These are phyloP conservation scores for Tetracladium maxilliforme DNA, from an alignment of 2,329 filamentous ascomycete species.

Conservation along the genomic window DNA sequence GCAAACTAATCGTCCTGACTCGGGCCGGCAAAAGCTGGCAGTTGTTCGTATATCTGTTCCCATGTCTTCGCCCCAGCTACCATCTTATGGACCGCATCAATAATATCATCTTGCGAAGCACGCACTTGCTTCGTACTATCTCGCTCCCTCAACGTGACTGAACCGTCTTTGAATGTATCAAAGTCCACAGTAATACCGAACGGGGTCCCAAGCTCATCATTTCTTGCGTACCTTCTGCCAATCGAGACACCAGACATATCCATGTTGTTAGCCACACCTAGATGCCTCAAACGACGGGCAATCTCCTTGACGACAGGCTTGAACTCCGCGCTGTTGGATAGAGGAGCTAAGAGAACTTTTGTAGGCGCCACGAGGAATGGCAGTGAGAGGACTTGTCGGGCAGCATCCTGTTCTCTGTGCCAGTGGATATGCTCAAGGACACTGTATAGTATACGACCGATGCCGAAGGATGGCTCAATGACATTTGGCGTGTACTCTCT, in stretches of 20 bases:
- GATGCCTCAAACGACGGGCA: slow-evolving; percentile 35
- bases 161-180: slow-evolving; percentile 48
- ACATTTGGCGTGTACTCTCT: slow-evolving; percentile 53
- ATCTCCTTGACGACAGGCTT: slow-evolving; percentile 37
- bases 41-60: slow-evolving; percentile 38
- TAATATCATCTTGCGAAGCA: slow-evolving; percentile 43
- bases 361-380: slow-evolving; percentile 46
- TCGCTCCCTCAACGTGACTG: slow-evolving; percentile 47
- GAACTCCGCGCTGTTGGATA: slow-evolving; percentile 44
- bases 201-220: slow-evolving; percentile 53
- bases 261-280: slow-evolving; percentile 41
- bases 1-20: background rate
- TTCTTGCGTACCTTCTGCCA: slow-evolving; percentile 50
- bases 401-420: slow-evolving; percentile 44
- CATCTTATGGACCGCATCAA: slow-evolving; percentile 40
- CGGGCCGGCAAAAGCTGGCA: slow-evolving; percentile 46
- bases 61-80: slow-evolving; percentile 46
- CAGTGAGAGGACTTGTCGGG: slow-evolving; percentile 48
- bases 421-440: slow-evolving; percentile 53
- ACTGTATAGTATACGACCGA: slow-evolving; percentile 50
- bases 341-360: slow-evolving; percentile 49
- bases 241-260: slow-evolving; percentile 50
- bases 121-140: slow-evolving; percentile 52
- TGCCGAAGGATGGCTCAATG: slow-evolving; percentile 53
- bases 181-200: slow-evolving; percentile 55